A percentile compares a stretch with the other conserved stretches of the same genome.
phyloP scores from a whole-genome alignment of 2,329 filamentous ascomycete genomes.

The Colletotrichum aenigma region DNA sequence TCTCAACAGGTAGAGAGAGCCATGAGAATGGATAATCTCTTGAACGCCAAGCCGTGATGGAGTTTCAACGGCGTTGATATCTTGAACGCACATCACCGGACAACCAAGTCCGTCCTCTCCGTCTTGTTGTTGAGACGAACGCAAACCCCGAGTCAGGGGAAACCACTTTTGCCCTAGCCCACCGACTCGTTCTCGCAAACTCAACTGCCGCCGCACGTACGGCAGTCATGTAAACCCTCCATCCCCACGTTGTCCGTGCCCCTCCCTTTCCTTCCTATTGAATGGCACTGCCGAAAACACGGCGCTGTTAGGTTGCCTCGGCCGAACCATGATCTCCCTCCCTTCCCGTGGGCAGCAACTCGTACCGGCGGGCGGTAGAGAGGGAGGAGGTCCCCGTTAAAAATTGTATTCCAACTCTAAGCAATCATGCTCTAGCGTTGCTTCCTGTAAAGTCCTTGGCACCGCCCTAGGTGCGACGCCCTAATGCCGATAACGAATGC shows the following conservation, averaged over 20 bases:
- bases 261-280: neutral
- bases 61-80: neutral
- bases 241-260: neutral
- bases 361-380: neutral
- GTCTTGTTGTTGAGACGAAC: neutral
- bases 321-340: neutral
- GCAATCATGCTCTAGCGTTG: neutral
- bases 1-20: neutral
- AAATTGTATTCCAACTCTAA: neutral
- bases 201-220: neutral
- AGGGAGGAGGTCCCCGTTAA: neutral
- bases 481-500: neutral
- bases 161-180: neutral
- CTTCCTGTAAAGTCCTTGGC: neutral
- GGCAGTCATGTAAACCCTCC: neutral
- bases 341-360: neutral
- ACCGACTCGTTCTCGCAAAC: neutral
- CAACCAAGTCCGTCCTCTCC: neutral
- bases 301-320: neutral
- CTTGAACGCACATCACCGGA: neutral
- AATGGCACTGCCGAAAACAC: neutral
- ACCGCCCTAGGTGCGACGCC: neutral
- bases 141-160: neutral
- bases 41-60: neutral
- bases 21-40: neutral